Percentiles rank a stretch among this genome's conserved stretches.
Conservation (phyloP, 805 yeast genomes). For the Candida awuae region DNA sequence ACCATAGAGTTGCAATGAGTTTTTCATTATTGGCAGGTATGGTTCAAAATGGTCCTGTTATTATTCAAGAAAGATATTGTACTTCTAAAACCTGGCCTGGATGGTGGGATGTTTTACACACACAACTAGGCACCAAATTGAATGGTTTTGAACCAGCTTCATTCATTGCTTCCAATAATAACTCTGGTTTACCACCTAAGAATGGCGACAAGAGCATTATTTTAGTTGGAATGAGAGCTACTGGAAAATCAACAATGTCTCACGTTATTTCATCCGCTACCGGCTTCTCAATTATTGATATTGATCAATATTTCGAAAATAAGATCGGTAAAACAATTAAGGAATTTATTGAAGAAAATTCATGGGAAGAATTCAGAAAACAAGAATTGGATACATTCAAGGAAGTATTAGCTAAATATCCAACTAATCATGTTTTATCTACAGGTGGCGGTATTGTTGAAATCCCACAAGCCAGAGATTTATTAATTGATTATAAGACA, state of each 20-base stretch:
- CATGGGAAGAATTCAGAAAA: constrained; percentile 85
- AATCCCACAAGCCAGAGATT: constrained; percentile 52
- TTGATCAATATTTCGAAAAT: constrained; percentile 66
- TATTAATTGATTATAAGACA: constrained; percentile 46
- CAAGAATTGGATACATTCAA: constrained; percentile 53
- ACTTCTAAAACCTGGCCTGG: constrained; percentile 99
- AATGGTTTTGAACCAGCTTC: constrained; percentile 56
- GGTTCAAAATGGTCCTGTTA: constrained; percentile 42
- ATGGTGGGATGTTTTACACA: constrained; percentile 94
- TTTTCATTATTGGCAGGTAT: constrained; percentile 82
- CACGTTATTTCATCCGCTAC: constrained; percentile 65
- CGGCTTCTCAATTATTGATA: constrained; percentile 64
- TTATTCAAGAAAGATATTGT: constrained; percentile 79
- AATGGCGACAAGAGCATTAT: constrained; percentile 54
- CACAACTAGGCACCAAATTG: constrained; percentile 52
- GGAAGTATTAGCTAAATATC: constrained; percentile 35
- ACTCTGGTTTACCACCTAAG: constrained; percentile 16
- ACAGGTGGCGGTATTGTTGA: constrained; percentile 98
- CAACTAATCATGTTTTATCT: constrained; percentile 60
- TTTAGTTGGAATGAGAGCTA: constrained; percentile 96
- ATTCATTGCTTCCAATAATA: constrained; percentile 11
- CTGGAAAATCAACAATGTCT: constrained; percentile 87
- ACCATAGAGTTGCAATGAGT: constrained; percentile 97
- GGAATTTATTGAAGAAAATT: constrained; percentile 50
- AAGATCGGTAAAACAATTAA: constrained; percentile 44